phyloP scores from a whole-genome alignment of 345 rosid species.

The Lepidium sativum region DNA sequence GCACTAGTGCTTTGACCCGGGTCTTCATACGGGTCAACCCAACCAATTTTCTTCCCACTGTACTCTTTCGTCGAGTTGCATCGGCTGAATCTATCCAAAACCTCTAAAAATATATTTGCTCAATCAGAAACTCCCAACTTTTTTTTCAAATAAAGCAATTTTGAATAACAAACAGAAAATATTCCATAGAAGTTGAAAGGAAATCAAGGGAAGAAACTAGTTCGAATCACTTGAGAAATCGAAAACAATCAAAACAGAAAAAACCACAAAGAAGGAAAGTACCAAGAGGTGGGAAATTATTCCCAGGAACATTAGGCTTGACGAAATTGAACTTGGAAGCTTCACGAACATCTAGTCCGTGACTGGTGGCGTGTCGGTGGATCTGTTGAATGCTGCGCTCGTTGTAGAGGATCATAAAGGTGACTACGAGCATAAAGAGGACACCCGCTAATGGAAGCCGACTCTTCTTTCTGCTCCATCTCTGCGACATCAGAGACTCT shows the following conservation, averaged over 20 bases:
- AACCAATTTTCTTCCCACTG: slow-evolving; percentile 54
- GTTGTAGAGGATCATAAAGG: slow-evolving; percentile 43
- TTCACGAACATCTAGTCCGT: slow-evolving; percentile 1
- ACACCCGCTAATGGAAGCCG: slow-evolving; percentile 49
- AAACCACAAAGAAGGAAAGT: background rate
- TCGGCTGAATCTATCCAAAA: slow-evolving; percentile 68
- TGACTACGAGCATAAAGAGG: slow-evolving; percentile 37
- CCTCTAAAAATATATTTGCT: slow-evolving; percentile 20
- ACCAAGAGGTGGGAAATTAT: slow-evolving; percentile 32
- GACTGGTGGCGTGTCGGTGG: slow-evolving; percentile 37
- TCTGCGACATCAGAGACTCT: slow-evolving; percentile 49
- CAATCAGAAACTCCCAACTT: background rate
- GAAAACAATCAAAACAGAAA: background rate
- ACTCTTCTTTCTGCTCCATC: slow-evolving; percentile 66
- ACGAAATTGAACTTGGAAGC: slow-evolving; percentile 27
- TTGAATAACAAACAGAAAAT: background rate
- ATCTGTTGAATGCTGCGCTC: slow-evolving; percentile 54
- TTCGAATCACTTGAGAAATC: background rate
- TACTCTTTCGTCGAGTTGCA: slow-evolving; percentile 70
- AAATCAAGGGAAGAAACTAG: background rate
- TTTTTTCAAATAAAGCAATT: background rate
- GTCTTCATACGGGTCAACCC: slow-evolving; percentile 30
- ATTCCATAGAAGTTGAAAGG: background rate
- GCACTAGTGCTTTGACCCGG: slow-evolving; percentile 21
- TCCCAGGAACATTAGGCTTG: slow-evolving; percentile 44